phyloP scores from a whole-genome alignment of 164 flowering plant genomes.

The Nymphaea colorata region DNA sequence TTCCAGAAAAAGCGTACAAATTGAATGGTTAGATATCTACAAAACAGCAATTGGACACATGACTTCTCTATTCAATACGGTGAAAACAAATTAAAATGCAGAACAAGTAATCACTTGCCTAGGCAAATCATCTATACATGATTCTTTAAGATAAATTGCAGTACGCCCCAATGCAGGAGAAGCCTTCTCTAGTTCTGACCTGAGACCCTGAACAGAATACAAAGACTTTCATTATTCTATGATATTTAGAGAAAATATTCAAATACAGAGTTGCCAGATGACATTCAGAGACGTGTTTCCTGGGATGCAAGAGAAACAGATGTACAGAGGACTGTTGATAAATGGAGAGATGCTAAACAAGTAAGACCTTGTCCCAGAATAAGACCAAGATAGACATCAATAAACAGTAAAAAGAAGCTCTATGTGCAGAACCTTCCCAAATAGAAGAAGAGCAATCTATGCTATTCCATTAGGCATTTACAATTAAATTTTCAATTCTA shows the following conservation, averaged over 20 bases:
- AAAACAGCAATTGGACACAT: conserved; percentile 2
- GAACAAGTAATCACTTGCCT: conserved; percentile 28
- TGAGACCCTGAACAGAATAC: conserved; percentile 51
- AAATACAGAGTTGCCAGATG: not conserved
- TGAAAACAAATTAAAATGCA: conserved; percentile 1
- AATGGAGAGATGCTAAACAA: too few species aligned
- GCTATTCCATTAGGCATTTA: too few species aligned
- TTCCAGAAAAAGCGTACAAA: conserved; percentile 99
- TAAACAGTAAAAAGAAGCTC: too few species aligned
- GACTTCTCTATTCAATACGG: not conserved
- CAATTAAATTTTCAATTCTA: too few species aligned
- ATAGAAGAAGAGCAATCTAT: too few species aligned
- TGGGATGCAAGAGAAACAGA: not conserved
- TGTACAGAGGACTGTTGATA: too few species aligned
- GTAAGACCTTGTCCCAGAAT: too few species aligned
- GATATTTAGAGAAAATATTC: not conserved
- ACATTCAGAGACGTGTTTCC: not conserved
- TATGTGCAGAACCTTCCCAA: too few species aligned
- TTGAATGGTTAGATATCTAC: conserved; percentile 89
- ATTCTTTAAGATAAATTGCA: conserved; percentile 82
- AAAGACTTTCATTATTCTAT: not conserved
- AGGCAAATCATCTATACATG: conserved; percentile 79
- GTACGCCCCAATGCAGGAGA: conserved; percentile 94
- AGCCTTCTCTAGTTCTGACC: conserved; percentile 82
- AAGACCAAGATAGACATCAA: too few species aligned